These are phyloP conservation scores for Ceratobasidium sp. DNA, from an alignment of 1,284 basidiomycete species.

Conservation along the genomic window DNA sequence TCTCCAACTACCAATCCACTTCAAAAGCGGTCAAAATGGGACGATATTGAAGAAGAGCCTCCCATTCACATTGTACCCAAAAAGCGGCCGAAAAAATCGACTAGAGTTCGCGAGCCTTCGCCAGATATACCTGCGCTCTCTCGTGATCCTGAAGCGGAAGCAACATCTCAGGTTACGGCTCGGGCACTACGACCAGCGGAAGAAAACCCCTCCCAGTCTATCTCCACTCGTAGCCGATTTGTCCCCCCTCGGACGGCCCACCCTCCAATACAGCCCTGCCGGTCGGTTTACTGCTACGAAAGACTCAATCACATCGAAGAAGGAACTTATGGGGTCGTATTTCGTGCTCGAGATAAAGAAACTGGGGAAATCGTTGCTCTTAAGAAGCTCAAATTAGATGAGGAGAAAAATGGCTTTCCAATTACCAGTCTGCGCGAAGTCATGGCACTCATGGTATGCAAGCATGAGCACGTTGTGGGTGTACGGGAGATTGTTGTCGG, in stretches of 20 bases:
- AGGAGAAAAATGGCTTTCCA: slow-evolving; percentile 97
- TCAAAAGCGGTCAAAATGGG: slow-evolving; percentile 73
- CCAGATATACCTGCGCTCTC: slow-evolving; percentile 36
- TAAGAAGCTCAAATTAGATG: slow-evolving; percentile 97
- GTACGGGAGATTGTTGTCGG: slow-evolving; percentile 97
- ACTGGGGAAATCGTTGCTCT: slow-evolving; percentile 94
- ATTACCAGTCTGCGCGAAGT: slow-evolving; percentile 96
- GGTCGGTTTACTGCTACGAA: slow-evolving; percentile 91
- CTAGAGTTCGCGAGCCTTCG: slow-evolving; percentile 32
- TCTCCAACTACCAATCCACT: slow-evolving; percentile 20
- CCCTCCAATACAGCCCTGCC: slow-evolving; percentile 77
- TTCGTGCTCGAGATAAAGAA: slow-evolving; percentile 89
- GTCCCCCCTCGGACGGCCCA: slow-evolving; percentile 77
- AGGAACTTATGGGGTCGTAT: slow-evolving; percentile 97
- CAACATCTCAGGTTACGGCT: slow-evolving; percentile 2
- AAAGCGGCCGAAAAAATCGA: slow-evolving; percentile 41
- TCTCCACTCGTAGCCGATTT: slow-evolving; percentile 47
- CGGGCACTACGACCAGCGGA: slow-evolving; percentile 32
- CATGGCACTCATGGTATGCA: slow-evolving; percentile 88
- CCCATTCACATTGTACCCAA: slow-evolving; percentile 42
- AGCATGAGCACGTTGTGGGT: slow-evolving; percentile 93
- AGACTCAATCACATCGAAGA: slow-evolving; percentile 98
- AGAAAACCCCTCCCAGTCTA: background rate
- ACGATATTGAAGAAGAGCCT: slow-evolving; percentile 52
- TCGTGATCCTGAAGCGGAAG: slow-evolving; percentile 29